A percentile compares a stretch with the other conserved stretches of the same genome.
Evolutionary conservation across 768 basidiomycete genomes (phyloP).

Genomic region (Tricholoma saponaceum): DNA sequence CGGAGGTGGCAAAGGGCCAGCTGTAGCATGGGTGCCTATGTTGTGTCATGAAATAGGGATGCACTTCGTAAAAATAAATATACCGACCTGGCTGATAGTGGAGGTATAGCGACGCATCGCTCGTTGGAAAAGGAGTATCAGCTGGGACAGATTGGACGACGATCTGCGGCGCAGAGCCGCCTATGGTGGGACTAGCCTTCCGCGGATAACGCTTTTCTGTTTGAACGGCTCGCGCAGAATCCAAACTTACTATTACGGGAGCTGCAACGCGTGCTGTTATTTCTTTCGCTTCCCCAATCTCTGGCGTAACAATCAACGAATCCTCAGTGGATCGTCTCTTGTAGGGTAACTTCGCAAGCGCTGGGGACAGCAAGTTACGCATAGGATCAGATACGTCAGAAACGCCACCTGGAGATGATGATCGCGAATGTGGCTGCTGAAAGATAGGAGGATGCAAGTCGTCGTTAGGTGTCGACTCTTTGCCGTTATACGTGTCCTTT

Average conservation of each 20-base stretch:
- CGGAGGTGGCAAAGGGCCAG: constrained; percentile 70
- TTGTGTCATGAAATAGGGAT: constrained; percentile 8
- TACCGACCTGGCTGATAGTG: constrained; percentile 58
- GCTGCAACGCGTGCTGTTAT: constrained; percentile 57
- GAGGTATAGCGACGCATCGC: constrained; percentile 40
- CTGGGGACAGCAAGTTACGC: constrained; percentile 25
- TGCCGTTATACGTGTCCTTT: constrained; percentile 6
- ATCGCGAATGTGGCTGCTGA: constrained; percentile 33
- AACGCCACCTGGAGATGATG: constrained; percentile 21
- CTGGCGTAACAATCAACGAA: constrained; percentile 48
- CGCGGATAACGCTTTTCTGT: constrained; percentile 12
- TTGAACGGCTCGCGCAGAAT: constrained; percentile 15
- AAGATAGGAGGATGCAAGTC: constrained; percentile 25
- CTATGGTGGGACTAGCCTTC: constrained; percentile 20
- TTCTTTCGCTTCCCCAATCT: constrained; percentile 59
- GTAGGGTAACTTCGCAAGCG: constrained; percentile 12
- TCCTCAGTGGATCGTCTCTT: constrained; percentile 6
- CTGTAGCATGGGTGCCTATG: constrained; percentile 58
- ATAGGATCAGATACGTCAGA: constrained; percentile 23
- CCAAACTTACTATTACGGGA: constrained; percentile 53
- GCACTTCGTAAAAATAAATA: not conserved
- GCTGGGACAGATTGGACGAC: constrained; percentile 19
- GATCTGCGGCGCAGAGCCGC: constrained; percentile 22
- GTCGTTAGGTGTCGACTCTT: constrained; percentile 21
- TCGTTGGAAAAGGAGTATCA: constrained; percentile 17